A percentile compares a stretch with the other conserved stretches of the same genome.
Evolutionary conservation across 2,329 filamentous ascomycete species (phyloP).

Genomic region (Fusarium newnesense): DNA sequence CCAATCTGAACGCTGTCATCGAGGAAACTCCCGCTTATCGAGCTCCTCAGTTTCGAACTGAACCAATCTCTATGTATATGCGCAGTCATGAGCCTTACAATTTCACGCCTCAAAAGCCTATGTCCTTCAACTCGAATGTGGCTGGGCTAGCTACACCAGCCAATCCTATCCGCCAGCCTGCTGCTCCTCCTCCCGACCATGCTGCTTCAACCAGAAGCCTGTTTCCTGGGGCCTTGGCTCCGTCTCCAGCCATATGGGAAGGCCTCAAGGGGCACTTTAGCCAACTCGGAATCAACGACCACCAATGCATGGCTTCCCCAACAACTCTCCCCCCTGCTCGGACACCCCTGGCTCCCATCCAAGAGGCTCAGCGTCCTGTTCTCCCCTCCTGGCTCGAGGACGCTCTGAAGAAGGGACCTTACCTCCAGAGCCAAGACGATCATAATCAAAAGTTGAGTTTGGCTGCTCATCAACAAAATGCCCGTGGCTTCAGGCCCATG

Average conservation of each 20-base stretch:
- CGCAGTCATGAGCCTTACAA: neutral
- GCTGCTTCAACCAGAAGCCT: neutral
- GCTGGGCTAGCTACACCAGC: neutral
- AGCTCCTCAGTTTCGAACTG: neutral
- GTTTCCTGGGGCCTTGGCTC: constrained; percentile 9
- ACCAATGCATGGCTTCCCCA: neutral
- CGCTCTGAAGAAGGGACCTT: neutral
- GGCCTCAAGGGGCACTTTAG: constrained; percentile 10
- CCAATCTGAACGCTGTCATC: neutral
- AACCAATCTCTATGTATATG: neutral
- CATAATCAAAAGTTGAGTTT: neutral
- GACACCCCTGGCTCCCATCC: neutral
- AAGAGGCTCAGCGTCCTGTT: neutral
- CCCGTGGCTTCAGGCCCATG: constrained; percentile 40
- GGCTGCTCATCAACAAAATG: neutral
- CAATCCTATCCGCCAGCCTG: constrained; percentile 14
- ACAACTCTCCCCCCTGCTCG: neutral
- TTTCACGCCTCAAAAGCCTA: neutral
- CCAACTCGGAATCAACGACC: constrained; percentile 1
- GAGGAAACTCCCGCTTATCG: neutral
- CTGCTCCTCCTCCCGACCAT: neutral
- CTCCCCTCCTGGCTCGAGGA: constrained; percentile 4
- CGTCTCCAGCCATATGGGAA: constrained; percentile 24
- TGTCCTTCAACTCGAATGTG: neutral
- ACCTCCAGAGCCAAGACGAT: neutral